Percentiles rank a stretch among this genome's conserved stretches.
Evolutionary conservation across 352 stramenopile genomes (phyloP).

Genomic region (Phytopythium oedochilum): DNA sequence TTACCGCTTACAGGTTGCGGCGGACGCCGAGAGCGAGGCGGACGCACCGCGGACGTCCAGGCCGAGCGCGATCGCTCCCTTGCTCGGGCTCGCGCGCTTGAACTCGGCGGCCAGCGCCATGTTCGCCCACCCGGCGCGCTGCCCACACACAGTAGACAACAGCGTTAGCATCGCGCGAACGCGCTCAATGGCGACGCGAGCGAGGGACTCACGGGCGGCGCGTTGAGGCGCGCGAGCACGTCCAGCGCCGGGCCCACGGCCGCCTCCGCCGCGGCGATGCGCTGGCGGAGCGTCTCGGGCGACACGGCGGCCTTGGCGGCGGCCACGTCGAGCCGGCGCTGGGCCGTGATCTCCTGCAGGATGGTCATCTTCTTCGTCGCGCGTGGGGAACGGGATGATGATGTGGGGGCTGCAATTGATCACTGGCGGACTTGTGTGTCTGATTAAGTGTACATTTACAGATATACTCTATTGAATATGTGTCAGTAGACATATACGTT

Average conservation of each 20-base stretch:
- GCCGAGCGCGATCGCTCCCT: constrained; percentile 92
- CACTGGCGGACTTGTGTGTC: too few species aligned
- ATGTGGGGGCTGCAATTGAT: too few species aligned
- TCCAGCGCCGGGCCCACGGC: constrained; percentile 80
- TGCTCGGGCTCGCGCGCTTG: constrained; percentile 96
- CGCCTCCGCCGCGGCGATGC: constrained; percentile 82
- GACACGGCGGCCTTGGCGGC: constrained; percentile 40
- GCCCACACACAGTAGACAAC: constrained; percentile 3
- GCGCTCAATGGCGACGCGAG: neutral
- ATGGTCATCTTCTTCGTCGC: too few species aligned
- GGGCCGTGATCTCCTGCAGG: constrained; percentile 71
- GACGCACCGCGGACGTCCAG: constrained; percentile 57
- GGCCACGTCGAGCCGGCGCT: constrained; percentile 64
- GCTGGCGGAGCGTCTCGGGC: constrained; percentile 43
- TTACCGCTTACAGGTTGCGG: too few species aligned
- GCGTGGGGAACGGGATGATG: too few species aligned
- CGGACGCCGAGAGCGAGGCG: neutral
- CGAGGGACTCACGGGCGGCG: constrained; percentile 43
- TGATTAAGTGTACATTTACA: too few species aligned
- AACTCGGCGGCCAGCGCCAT: constrained; percentile 97
- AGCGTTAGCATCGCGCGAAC: neutral
- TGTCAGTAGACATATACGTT: too few species aligned
- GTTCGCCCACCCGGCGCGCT: constrained; percentile 54
- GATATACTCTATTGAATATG: too few species aligned
- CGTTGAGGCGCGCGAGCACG: constrained; percentile 83